Base-by-base conservation (phyloP, 768 basidiomycete genomes). In the Pleurotus cornucopiae region DNA sequence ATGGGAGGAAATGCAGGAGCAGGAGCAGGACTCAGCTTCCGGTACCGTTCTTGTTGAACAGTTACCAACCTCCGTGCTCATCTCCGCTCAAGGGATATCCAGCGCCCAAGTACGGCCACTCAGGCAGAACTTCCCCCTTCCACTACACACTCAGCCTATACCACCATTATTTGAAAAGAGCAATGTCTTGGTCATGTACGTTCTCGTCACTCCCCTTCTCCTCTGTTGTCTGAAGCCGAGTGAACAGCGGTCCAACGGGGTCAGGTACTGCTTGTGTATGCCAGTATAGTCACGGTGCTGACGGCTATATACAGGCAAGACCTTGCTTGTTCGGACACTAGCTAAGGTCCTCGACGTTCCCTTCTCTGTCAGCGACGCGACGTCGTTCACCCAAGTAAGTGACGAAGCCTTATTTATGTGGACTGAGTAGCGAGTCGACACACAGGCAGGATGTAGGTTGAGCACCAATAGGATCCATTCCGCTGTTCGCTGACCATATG, bases 331-430 rank as follows among this genome's bases (percentile, higher is more conserved):
- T n/a, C 82, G 83, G 63, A 98, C 94, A 6, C 76, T 98, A n/a
- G 95, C 95, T 11, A 84, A 81, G 64, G 85, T 94, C 4, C 74
- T 98, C 5, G 89, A 97, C 66, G 94, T 98, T 0, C 96, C 96
- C 1, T 98, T 97, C 68, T 95, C 94, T 14, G 82, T 89, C 58
- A 91, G 85, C 63, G 95, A 98, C 64, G 96, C 95, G 18, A 98
- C 95, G 16, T 83, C 93, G 3, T 92, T 97, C 63, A 98, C 96
- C 9, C 91, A 94, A 74, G 91, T 88, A 58, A 56, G 61, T 38
- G 39, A 18, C 25, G 49, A 34, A 23, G 13, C 37, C 46, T 45
- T 21, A 30, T 20, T 21, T 18, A 43, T 26, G 49, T 56, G 38
- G 58, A 26, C 14, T 25, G 16, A 26, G 37, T 37, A 46, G 2